These are phyloP conservation scores for Vitis cinerea DNA, from an alignment of 164 flowering plant species.

Conservation along the genomic window DNA sequence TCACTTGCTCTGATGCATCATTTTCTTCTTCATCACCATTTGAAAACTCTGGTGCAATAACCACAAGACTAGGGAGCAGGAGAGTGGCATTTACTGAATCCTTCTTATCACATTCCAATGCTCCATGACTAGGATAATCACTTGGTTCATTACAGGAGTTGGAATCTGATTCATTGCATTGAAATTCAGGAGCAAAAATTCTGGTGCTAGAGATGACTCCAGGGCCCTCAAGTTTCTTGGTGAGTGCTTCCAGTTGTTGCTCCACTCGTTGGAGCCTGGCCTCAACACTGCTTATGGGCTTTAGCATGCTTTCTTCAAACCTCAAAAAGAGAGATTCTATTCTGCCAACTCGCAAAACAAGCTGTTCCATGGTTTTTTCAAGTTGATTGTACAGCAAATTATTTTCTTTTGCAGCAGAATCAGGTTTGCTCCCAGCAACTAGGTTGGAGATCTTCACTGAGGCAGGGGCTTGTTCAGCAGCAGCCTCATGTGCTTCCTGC, in stretches of 20 bases:
- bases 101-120: slow-evolving; percentile 22
- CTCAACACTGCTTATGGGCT: slow-evolving; percentile 67
- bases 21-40: slow-evolving; percentile 44
- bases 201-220: slow-evolving; percentile 34
- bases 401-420: not conserved
- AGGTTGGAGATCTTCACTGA: slow-evolving; percentile 10
- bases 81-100: slow-evolving; percentile 24
- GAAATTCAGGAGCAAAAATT: slow-evolving; percentile 49
- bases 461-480: not conserved
- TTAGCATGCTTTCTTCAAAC: slow-evolving; percentile 79
- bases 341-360: slow-evolving; percentile 62
- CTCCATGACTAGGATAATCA: slow-evolving; percentile 14
- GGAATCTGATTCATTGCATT: slow-evolving; percentile 39
- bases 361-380: slow-evolving; percentile 60
- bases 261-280: slow-evolving; percentile 70
- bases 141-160: slow-evolving; percentile 28
- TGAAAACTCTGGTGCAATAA: slow-evolving; percentile 66
- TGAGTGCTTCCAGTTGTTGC: slow-evolving; percentile 56
- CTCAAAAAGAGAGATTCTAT: slow-evolving; percentile 61
- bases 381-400: slow-evolving; percentile 12
- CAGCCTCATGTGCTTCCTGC: slow-evolving; percentile 11
- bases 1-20: no score
- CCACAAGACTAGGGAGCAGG: slow-evolving; percentile 38
- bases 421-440: slow-evolving; percentile 19
- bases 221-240: slow-evolving; percentile 27